These are phyloP conservation scores for Termitomyces sp. DNA, from an alignment of 768 basidiomycete genomes.

Conservation along the genomic window DNA sequence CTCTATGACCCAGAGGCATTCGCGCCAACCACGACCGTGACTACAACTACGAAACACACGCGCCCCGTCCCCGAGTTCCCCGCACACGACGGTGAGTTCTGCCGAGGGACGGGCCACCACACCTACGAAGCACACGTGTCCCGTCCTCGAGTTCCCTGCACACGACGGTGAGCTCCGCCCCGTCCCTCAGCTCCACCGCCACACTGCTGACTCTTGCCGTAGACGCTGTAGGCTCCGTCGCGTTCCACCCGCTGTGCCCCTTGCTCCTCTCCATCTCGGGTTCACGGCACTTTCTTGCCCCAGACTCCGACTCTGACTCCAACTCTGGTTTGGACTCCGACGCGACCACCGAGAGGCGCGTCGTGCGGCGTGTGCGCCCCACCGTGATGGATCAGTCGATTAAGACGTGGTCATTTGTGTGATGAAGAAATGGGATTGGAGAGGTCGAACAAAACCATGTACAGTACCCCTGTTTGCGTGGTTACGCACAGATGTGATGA, in stretches of 20 bases:
- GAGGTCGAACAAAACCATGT: no score
- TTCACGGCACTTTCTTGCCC: not conserved
- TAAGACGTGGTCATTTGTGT: not conserved
- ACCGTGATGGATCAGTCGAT: not conserved
- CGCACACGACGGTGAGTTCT: no score
- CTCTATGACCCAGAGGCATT: not conserved
- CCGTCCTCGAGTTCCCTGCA: not conserved
- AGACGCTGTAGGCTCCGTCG: not conserved
- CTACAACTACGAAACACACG: not conserved
- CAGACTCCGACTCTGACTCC: no score
- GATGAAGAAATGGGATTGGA: no score
- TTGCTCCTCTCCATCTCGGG: not conserved
- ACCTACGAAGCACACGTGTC: no score
- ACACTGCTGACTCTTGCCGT: not conserved
- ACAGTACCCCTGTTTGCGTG: no score
- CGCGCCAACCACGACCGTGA: not conserved
- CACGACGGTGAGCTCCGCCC: not conserved
- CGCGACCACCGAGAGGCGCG: no score
- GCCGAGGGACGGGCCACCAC: no score
- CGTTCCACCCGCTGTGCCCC: not conserved
- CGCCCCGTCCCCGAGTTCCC: no score
- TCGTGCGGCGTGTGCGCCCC: not conserved
- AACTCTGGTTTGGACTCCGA: not conserved
- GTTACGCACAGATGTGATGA: no score
- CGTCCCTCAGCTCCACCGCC: not conserved